Conservation (phyloP, 2,329 filamentous ascomycete genomes). For the Diaporthe sp. region DNA sequence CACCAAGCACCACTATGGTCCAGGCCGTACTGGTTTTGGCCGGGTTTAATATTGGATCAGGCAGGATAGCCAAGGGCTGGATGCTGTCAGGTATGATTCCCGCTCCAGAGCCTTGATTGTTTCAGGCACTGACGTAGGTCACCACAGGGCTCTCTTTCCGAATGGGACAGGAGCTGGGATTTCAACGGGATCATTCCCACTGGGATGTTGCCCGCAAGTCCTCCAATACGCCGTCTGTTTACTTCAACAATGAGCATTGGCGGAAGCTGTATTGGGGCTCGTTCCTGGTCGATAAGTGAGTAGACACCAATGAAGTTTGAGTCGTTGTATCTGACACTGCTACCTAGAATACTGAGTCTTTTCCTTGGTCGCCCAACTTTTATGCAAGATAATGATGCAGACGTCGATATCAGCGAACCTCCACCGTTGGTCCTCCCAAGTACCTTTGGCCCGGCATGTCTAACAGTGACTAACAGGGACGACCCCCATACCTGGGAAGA, state of each 20-base stretch:
- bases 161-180: constrained; percentile 43
- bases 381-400: constrained; percentile 2
- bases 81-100: neutral
- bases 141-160: constrained; percentile 43
- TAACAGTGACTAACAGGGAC: neutral
- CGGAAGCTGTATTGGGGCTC: constrained; percentile 18
- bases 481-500: neutral
- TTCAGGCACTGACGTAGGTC: neutral
- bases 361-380: constrained; percentile 7
- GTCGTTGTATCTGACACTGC: neutral
- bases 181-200: constrained; percentile 37
- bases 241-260: constrained; percentile 22
- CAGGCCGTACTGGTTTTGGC: neutral
- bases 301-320: too few relatives aligned
- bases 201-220: constrained; percentile 3
- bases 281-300: constrained; percentile 1
- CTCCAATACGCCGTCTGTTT: neutral
- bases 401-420: constrained; percentile 14
- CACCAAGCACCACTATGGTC: constrained; percentile 4
- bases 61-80: constrained; percentile 4
- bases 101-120: neutral
- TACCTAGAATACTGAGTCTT: neutral
- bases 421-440: neutral
- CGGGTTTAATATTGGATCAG: neutral
- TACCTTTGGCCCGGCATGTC: neutral